Conservation (phyloP, 371 early-diverging fungal species). For the Mucor circinelloides region DNA sequence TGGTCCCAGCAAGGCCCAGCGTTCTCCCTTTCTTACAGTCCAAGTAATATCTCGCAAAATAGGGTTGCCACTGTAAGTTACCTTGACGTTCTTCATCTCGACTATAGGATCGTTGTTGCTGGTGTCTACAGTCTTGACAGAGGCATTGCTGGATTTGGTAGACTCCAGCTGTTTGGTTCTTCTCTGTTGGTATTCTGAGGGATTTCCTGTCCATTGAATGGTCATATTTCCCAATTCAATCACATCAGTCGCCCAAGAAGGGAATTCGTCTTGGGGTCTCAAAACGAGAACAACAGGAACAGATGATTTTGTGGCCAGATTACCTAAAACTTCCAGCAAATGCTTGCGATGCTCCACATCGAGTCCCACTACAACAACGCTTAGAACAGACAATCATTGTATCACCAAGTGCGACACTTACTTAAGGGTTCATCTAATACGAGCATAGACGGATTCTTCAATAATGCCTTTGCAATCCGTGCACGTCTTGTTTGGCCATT, state of each 20-base stretch:
- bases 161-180: neutral
- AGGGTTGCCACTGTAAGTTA: slow-evolving; percentile 44
- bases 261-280: slow-evolving; percentile 62
- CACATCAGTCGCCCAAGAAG: slow-evolving; percentile 60
- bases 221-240: slow-evolving; percentile 38
- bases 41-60: slow-evolving; percentile 54
- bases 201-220: slow-evolving; percentile 29
- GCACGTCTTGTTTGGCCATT: slow-evolving; percentile 65
- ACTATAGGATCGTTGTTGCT: slow-evolving; percentile 33
- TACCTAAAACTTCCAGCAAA: slow-evolving; percentile 42
- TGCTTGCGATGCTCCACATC: slow-evolving; percentile 56
- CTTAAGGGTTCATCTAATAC: slow-evolving; percentile 66
- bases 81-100: slow-evolving; percentile 51
- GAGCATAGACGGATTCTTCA: slow-evolving; percentile 41
- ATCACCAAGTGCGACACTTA: slow-evolving; percentile 40
- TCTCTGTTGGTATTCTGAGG: slow-evolving; percentile 27
- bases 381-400: neutral
- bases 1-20: slow-evolving; percentile 60
- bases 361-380: slow-evolving; percentile 50
- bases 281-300: slow-evolving; percentile 51
- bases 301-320: slow-evolving; percentile 25
- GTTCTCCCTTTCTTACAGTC: slow-evolving; percentile 54
- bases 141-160: neutral
- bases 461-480: slow-evolving; percentile 52
- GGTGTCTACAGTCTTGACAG: neutral